Conservation (phyloP, 805 yeast species). For the Kazachstania bromeliacearum region DNA sequence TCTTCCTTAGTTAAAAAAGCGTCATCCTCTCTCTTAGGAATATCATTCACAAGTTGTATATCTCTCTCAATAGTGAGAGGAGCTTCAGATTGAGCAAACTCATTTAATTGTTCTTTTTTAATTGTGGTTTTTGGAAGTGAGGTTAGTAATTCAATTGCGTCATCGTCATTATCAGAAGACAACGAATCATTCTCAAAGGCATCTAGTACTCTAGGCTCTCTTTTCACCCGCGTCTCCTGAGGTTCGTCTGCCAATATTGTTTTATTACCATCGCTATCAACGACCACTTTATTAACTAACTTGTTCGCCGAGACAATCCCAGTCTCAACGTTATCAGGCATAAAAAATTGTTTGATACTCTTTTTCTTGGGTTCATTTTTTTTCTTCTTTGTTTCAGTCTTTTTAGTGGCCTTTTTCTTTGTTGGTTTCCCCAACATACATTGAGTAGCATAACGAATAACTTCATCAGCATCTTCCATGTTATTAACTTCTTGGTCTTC, state of each 20-base stretch:
- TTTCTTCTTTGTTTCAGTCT: constrained; percentile 4
- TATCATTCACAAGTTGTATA: too few relatives aligned
- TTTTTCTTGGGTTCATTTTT: constrained; percentile 7
- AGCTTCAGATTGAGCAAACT: neutral
- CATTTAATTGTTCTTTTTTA: neutral
- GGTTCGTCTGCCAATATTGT: neutral
- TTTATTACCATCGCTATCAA: constrained; percentile 1
- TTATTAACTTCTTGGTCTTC: constrained; percentile 50
- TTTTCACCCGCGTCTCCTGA: neutral
- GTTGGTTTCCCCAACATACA: constrained; percentile 41
- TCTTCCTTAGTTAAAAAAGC: constrained; percentile 16
- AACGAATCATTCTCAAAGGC: constrained; percentile 11
- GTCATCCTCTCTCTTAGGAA: neutral
- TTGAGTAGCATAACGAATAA: constrained; percentile 57
- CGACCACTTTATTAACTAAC: constrained; percentile 31
- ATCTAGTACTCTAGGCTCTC: constrained; percentile 6
- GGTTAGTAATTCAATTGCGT: neutral
- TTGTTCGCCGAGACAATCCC: constrained; percentile 50
- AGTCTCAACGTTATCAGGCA: constrained; percentile 64
- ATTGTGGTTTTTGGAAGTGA: neutral
- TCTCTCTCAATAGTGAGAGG: neutral
- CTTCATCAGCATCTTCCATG: constrained; percentile 56
- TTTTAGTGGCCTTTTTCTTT: constrained; percentile 8
- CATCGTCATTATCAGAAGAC: constrained; percentile 5
- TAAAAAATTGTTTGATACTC: constrained; percentile 43